phyloP scores from a whole-genome alignment of 208 protist genomes.

The Trypanosoma lewisi region DNA sequence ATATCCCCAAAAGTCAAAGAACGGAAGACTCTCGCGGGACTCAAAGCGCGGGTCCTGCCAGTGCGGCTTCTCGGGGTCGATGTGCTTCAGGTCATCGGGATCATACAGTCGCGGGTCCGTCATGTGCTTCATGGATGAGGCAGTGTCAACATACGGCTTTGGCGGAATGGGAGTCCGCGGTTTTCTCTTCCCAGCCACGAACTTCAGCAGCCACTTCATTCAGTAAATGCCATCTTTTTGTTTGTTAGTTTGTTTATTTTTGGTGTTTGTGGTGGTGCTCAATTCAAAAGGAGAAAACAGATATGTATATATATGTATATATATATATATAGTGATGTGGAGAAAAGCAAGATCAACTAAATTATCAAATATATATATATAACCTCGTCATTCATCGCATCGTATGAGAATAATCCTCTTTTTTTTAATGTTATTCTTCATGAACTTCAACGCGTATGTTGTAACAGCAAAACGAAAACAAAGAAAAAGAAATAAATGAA shows the following conservation, averaged over 20 bases:
- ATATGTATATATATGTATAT: background rate
- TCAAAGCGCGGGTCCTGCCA: slow-evolving; percentile 85
- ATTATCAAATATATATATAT: too few relatives aligned
- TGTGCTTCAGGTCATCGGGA: slow-evolving; percentile 56
- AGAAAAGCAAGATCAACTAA: slow-evolving; percentile 3
- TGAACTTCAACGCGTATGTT: too few relatives aligned
- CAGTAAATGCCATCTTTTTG: background rate
- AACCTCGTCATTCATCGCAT: too few relatives aligned
- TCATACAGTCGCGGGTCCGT: slow-evolving; percentile 66
- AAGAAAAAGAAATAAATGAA: slow-evolving; percentile 15
- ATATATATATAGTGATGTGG: too few relatives aligned
- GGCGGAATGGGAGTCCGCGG: slow-evolving; percentile 71
- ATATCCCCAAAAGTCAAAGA: slow-evolving; percentile 88
- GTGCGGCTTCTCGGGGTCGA: slow-evolving; percentile 87
- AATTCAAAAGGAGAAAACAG: background rate
- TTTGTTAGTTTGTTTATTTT: too few relatives aligned
- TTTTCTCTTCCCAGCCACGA: slow-evolving; percentile 34
- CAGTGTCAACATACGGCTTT: slow-evolving; percentile 85
- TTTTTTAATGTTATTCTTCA: too few relatives aligned
- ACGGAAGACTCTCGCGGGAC: slow-evolving; percentile 67
- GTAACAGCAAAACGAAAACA: too few relatives aligned
- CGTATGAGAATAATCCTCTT: too few relatives aligned
- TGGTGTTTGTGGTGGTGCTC: too few relatives aligned
- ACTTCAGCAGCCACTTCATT: slow-evolving; percentile 74
- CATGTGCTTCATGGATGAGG: slow-evolving; percentile 64